Conservation (phyloP, 805 yeast genomes). For the Cyberlindnera suaveolens region DNA sequence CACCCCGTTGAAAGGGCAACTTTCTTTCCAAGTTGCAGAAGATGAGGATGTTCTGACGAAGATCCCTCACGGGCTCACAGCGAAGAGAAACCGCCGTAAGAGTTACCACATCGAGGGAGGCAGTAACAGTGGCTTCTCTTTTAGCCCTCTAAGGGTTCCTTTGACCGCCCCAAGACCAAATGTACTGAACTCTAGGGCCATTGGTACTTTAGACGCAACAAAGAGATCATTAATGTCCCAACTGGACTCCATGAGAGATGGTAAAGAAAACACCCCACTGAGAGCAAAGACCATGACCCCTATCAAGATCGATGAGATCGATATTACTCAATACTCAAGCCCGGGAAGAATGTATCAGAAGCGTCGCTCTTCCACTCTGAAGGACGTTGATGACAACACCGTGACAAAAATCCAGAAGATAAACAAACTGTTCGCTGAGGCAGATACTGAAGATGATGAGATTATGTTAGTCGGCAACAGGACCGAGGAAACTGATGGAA, state of each 20-base stretch:
- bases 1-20: constrained; percentile 18
- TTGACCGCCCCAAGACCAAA: constrained; percentile 28
- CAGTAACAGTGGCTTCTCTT: constrained; percentile 1
- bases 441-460: constrained; percentile 2
- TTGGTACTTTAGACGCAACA: constrained; percentile 7
- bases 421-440: constrained; percentile 1
- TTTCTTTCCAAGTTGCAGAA: constrained; percentile 15
- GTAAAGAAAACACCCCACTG: constrained; percentile 14
- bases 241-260: constrained; percentile 9
- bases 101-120: constrained; percentile 13
- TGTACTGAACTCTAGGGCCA: constrained; percentile 16
- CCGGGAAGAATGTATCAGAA: constrained; percentile 6
- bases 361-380: constrained; percentile 16
- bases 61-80: constrained; percentile 42
- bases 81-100: constrained; percentile 25
- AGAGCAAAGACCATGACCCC: constrained; percentile 7
- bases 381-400: constrained; percentile 18
- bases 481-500: constrained; percentile 18
- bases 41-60: constrained; percentile 18
- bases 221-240: constrained; percentile 18
- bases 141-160: constrained; percentile 22
- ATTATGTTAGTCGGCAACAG: not conserved
- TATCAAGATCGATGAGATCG: constrained; percentile 1
- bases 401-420: constrained; percentile 8
- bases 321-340: constrained; percentile 2